These are phyloP conservation scores for Rosa lucieae DNA, from an alignment of 306 rosid species.

Conservation along the genomic window DNA sequence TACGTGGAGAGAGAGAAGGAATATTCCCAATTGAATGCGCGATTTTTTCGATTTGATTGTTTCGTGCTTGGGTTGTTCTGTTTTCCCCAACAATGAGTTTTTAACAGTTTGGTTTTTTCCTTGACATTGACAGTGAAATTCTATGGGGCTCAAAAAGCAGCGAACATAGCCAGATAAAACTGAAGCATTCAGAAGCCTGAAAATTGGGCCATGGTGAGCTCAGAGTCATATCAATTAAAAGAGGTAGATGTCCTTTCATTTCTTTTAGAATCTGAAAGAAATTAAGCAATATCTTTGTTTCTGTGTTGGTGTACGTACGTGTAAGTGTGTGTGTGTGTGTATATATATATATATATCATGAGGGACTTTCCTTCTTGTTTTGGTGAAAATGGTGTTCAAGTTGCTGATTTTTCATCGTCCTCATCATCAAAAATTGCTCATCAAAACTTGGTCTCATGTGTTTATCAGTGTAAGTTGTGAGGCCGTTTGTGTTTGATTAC, in stretches of 20 bases:
- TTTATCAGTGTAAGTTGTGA: constrained; percentile 60
- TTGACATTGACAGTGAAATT: constrained; percentile 22
- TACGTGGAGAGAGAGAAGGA: too few species aligned
- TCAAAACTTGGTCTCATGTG: constrained; percentile 73
- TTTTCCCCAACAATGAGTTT: too few species aligned
- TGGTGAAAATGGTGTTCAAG: constrained; percentile 88
- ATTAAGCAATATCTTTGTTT: constrained; percentile 4
- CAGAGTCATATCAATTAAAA: constrained; percentile 17
- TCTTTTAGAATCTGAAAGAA: background rate
- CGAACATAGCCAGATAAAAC: constrained; percentile 14
- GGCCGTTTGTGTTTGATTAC: constrained; percentile 59
- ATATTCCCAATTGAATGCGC: too few species aligned
- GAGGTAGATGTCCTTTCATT: constrained; percentile 21
- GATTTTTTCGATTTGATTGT: too few species aligned
- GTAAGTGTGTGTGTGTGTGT: background rate
- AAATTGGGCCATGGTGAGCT: constrained; percentile 20
- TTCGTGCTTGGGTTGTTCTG: too few species aligned
- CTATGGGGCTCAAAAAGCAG: constrained; percentile 18
- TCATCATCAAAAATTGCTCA: constrained; percentile 65
- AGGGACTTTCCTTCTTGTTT: constrained; percentile 93
- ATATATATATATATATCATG: constrained; percentile 33
- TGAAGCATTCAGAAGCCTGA: constrained; percentile 29
- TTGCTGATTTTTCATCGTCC: constrained; percentile 67
- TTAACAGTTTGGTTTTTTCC: background rate
- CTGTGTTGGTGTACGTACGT: background rate